Evolutionary conservation across 306 rosid species (phyloP), one percentile per base, ranked within the genome.

Genomic region (Luffa aegyptiaca): DNA sequence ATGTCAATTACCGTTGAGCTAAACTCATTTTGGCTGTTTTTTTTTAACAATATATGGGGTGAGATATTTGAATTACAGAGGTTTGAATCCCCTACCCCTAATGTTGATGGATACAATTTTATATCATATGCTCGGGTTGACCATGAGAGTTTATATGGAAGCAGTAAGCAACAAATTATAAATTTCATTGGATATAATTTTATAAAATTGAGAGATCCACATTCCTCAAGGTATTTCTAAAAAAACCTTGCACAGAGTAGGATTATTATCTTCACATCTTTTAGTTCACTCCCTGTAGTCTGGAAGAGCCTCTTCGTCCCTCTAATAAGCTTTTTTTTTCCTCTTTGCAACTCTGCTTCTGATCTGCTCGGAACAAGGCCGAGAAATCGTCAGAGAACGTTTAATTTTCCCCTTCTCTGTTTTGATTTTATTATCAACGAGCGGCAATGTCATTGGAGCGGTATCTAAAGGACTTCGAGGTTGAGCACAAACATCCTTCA

Each of bases 381-480:
- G 66, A 12, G 37, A 26, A 26, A 4, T 33, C 16, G 13, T 31
- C 41, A 31, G 7, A 61, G 8, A 61, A 31, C 39, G 31, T 61
- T 61, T 61, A 8, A 11, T 61, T 61, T 31, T 61, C 18, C 18
- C 36, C 12, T 63, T 63, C 45, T 35, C 70, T 14, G 70, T 63
- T 63, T 63, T 10, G 70, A 17, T 63, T 16, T 36, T 4, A 26
- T 26, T 4, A 26, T 2, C 68, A 33, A n/a, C 10, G 68, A 62
- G 42, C 41, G 5, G 3, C 68, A 31, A 62, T 62, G 70, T 35
- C 10, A 5, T 90, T 92, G 93, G 90, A 87, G 44, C 78, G 13
- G 13, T 74, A 76, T 45, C 62, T 88, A 36, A 86, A 91, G 82
- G 93, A 92, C 63, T 92, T 94, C 78, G 85, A 90, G n/a, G 68